These are phyloP conservation scores for Lipomyces lipofer DNA, from an alignment of 805 yeast genomes.

Conservation along the genomic window DNA sequence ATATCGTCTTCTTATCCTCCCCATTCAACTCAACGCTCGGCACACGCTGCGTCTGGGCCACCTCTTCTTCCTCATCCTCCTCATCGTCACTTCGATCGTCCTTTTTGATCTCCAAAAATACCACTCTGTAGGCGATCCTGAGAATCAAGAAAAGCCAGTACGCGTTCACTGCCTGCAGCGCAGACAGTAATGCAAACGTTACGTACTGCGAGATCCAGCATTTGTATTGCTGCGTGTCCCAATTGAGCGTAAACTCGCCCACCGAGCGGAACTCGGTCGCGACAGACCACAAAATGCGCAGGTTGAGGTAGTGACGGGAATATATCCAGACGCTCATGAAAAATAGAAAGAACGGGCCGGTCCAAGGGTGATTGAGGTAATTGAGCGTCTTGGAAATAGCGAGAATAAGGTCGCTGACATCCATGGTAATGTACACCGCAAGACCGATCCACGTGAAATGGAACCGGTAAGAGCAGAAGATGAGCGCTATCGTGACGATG, in stretches of 20 bases:
- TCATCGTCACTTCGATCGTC: slow-evolving; percentile 92
- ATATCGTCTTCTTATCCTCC: neutral
- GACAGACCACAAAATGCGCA: slow-evolving; percentile 79
- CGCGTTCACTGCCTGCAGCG: slow-evolving; percentile 79
- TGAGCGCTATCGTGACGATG: slow-evolving; percentile 82
- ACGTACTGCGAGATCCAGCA: slow-evolving; percentile 94
- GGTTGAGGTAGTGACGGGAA: slow-evolving; percentile 81
- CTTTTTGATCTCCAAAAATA: slow-evolving; percentile 58
- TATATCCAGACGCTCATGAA: slow-evolving; percentile 82
- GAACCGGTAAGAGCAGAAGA: slow-evolving; percentile 84
- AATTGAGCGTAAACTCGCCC: slow-evolving; percentile 78
- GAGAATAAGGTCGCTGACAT: slow-evolving; percentile 85
- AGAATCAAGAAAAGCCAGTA: slow-evolving; percentile 86
- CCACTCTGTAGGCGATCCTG: slow-evolving; percentile 70
- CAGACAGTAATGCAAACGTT: slow-evolving; percentile 72
- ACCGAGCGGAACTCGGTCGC: slow-evolving; percentile 78
- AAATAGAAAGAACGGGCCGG: slow-evolving; percentile 64
- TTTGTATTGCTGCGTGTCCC: slow-evolving; percentile 90
- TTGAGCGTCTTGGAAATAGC: slow-evolving; percentile 83
- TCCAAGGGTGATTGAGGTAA: slow-evolving; percentile 68
- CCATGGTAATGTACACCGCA: slow-evolving; percentile 92
- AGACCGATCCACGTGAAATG: slow-evolving; percentile 97
- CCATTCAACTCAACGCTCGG: neutral
- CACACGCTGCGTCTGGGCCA: neutral
- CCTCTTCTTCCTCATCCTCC: slow-evolving; percentile 47